These are phyloP conservation scores for Chrysosphaeria jannelii DNA, from an alignment of 2,329 filamentous ascomycete genomes.

Conservation along the genomic window DNA sequence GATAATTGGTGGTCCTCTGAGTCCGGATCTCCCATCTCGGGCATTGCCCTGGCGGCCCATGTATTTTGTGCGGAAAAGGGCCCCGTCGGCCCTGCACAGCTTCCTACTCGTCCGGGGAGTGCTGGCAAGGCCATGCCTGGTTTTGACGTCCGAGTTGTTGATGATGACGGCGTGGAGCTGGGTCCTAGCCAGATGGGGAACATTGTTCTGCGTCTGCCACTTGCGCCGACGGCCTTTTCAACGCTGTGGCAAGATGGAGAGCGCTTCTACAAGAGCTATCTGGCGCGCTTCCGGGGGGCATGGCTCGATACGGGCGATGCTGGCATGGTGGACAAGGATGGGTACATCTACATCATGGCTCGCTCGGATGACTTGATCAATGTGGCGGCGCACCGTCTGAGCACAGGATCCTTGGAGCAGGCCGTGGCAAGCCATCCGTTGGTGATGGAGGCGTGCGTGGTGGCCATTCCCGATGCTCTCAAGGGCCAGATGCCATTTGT, in stretches of 20 bases:
- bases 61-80: slow-evolving; percentile 13
- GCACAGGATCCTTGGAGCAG: slow-evolving; percentile 72
- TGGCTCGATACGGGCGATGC: slow-evolving; percentile 87
- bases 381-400: slow-evolving; percentile 76
- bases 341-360: slow-evolving; percentile 33
- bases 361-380: slow-evolving; percentile 68
- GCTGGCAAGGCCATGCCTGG: slow-evolving; percentile 80
- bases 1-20: slow-evolving; percentile 34
- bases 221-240: slow-evolving; percentile 64
- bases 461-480: slow-evolving; percentile 56
- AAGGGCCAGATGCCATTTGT: slow-evolving; percentile 86
- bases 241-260: slow-evolving; percentile 67
- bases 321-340: slow-evolving; percentile 53
- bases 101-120: slow-evolving; percentile 49
- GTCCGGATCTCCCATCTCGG: slow-evolving; percentile 25
- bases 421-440: slow-evolving; percentile 54
- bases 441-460: slow-evolving; percentile 61
- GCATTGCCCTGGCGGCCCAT: slow-evolving; percentile 22
- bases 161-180: slow-evolving; percentile 48
- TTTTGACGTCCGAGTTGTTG: slow-evolving; percentile 61
- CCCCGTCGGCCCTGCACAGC: slow-evolving; percentile 4
- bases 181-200: slow-evolving; percentile 58
- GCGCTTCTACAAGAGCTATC: slow-evolving; percentile 59
- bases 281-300: slow-evolving; percentile 49
- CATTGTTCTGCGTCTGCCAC: slow-evolving; percentile 55